Evolutionary conservation across 202 grass and related monocot genomes (phyloP).

Genomic region (Saccharum hybrid): DNA sequence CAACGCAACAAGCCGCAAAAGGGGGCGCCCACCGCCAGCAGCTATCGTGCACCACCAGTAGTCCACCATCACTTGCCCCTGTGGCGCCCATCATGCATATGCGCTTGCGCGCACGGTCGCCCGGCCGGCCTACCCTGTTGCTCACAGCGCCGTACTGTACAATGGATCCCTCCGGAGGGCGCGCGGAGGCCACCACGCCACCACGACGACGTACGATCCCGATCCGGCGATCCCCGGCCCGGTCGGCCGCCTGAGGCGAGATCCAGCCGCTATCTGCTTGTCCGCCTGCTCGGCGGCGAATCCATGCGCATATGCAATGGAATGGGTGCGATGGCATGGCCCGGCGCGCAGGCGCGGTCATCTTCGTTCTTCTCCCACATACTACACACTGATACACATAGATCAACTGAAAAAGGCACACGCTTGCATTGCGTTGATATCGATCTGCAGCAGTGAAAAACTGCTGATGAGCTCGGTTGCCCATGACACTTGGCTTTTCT

Average conservation of each 20-base stretch:
- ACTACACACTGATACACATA: too few species aligned
- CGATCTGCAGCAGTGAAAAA: too few species aligned
- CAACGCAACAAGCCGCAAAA: conserved; percentile 54
- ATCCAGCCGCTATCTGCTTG: too few species aligned
- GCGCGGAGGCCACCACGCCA: not conserved
- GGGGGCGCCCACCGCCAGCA: too few species aligned
- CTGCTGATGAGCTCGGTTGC: too few species aligned
- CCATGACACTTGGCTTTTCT: too few species aligned
- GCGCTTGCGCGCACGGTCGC: not conserved
- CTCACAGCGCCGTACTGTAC: too few species aligned
- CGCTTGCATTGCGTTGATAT: too few species aligned
- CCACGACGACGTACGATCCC: conserved; percentile 4
- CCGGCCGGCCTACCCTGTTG: not conserved
- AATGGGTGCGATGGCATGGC: conserved; percentile 31
- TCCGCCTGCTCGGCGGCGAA: conserved; percentile 27
- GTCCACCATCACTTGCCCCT: not conserved
- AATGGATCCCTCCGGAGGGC: too few species aligned
- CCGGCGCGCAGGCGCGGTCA: not conserved
- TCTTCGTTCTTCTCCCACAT: conserved; percentile 4
- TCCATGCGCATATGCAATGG: conserved; percentile 24
- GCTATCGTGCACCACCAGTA: conserved; percentile 20
- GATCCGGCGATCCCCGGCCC: not conserved
- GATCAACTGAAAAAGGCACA: too few species aligned
- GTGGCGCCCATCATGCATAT: not conserved
- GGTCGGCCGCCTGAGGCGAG: too few species aligned